Conservation (phyloP, 164 flowering plant species). For the Piper betle region DNA sequence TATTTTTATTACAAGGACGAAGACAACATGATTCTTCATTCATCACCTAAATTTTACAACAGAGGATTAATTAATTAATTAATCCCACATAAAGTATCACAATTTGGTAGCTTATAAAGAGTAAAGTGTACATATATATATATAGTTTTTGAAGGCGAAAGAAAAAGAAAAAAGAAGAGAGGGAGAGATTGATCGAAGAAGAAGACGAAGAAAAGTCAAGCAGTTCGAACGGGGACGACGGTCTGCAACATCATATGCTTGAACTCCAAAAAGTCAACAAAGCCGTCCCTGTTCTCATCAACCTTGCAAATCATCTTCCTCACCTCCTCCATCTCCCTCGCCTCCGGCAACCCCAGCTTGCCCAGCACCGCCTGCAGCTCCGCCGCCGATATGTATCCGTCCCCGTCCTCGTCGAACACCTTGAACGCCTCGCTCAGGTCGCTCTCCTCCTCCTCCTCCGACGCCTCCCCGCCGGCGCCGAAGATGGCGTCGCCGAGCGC, state of each 20-base stretch:
- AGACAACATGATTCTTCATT: too few species aligned
- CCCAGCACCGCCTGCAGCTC: conserved; percentile 59
- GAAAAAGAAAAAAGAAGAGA: too few species aligned
- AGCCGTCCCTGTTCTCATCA: conserved; percentile 60
- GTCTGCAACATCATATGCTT: conserved; percentile 65
- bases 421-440: conserved; percentile 77
- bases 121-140: too few species aligned
- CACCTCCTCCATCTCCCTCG: conserved; percentile 40
- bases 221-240: conserved; percentile 13
- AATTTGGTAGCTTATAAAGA: too few species aligned
- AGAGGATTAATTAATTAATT: too few species aligned
- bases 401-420: conserved; percentile 83
- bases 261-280: conserved; percentile 68
- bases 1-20: too few species aligned
- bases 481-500: conserved; percentile 30
- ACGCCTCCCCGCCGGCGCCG: conserved; percentile 5
- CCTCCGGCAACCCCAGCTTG: conserved; percentile 57
- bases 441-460: conserved; percentile 26
- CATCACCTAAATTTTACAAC: too few species aligned
- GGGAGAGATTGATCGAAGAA: too few species aligned
- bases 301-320: conserved; percentile 58
- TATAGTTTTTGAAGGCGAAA: too few species aligned
- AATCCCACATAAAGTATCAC: too few species aligned
- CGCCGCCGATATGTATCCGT: conserved; percentile 61
- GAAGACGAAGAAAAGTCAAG: background rate